Percentiles rank a stretch among this genome's conserved stretches.
Conservation (phyloP, 2,329 filamentous ascomycete species). For the Paracamarosporium sp. region DNA sequence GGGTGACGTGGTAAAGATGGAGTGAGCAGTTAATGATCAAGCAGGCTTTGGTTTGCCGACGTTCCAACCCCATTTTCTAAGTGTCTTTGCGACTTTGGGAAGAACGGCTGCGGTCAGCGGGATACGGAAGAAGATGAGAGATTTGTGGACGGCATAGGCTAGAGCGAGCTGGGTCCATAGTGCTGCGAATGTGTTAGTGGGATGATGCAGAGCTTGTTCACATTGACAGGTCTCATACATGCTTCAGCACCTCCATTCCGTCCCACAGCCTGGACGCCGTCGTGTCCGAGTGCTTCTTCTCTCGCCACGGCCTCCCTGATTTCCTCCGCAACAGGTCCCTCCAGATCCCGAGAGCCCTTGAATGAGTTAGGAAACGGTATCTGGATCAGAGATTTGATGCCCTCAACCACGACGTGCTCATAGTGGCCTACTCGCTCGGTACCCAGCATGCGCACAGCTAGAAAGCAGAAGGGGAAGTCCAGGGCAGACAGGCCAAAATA, state of each 20-base stretch:
- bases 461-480: slow-evolving; percentile 95
- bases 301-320: slow-evolving; percentile 33
- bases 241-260: slow-evolving; percentile 68
- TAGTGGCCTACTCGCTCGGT: slow-evolving; percentile 81
- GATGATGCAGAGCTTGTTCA: not conserved
- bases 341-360: slow-evolving; percentile 52
- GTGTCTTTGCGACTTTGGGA: slow-evolving; percentile 89
- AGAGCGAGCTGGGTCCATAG: slow-evolving; percentile 87
- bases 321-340: slow-evolving; percentile 51
- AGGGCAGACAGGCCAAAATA: slow-evolving; percentile 83
- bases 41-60: slow-evolving; percentile 76
- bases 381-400: slow-evolving; percentile 66
- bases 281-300: slow-evolving; percentile 45
- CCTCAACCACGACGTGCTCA: slow-evolving; percentile 72
- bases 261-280: slow-evolving; percentile 68
- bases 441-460: slow-evolving; percentile 82
- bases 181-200: slow-evolving; percentile 51
- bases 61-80: slow-evolving; percentile 91
- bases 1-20: not conserved
- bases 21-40: not conserved
- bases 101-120: slow-evolving; percentile 89
- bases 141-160: slow-evolving; percentile 97
- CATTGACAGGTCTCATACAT: slow-evolving; percentile 63
- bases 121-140: slow-evolving; percentile 94
- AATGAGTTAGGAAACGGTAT: slow-evolving; percentile 64